phyloP scores from a whole-genome alignment of 306 rosid genomes.

The Pyrus bretschneideri region DNA sequence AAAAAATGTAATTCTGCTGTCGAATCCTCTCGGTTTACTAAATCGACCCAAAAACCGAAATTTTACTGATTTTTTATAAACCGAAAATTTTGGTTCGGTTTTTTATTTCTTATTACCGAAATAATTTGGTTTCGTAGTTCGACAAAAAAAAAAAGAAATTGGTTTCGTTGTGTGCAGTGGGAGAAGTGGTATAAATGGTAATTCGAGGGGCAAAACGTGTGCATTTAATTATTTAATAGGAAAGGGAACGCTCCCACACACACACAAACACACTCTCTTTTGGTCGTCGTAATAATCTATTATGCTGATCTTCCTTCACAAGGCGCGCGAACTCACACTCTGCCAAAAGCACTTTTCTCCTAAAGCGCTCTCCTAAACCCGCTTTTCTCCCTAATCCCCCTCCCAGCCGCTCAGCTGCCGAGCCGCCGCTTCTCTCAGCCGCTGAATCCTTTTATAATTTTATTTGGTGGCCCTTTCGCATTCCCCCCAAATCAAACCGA shows the following conservation, averaged over 20 bases:
- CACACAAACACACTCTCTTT: background rate
- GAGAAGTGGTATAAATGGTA: constrained; percentile 14
- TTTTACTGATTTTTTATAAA: too few species aligned
- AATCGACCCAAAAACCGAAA: too few species aligned
- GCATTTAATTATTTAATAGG: background rate
- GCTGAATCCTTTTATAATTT: background rate
- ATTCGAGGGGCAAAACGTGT: background rate
- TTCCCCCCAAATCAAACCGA: too few species aligned
- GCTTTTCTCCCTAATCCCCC: background rate
- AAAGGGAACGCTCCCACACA: background rate
- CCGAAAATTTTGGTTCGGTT: too few species aligned
- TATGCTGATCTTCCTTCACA: constrained; percentile 11
- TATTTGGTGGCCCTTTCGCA: background rate
- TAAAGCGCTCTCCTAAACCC: background rate
- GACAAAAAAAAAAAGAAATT: too few species aligned
- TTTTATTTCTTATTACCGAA: too few species aligned
- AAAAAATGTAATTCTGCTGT: too few species aligned
- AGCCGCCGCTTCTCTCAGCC: background rate
- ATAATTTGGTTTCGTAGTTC: too few species aligned
- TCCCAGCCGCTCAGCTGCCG: background rate
- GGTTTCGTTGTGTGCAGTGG: background rate
- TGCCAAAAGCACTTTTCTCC: background rate
- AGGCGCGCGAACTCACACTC: constrained; percentile 27
- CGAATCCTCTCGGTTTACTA: too few species aligned
- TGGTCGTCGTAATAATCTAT: constrained; percentile 11